Conservation (phyloP, 2,329 filamentous ascomycete genomes). For the Penicillium sp. region DNA sequence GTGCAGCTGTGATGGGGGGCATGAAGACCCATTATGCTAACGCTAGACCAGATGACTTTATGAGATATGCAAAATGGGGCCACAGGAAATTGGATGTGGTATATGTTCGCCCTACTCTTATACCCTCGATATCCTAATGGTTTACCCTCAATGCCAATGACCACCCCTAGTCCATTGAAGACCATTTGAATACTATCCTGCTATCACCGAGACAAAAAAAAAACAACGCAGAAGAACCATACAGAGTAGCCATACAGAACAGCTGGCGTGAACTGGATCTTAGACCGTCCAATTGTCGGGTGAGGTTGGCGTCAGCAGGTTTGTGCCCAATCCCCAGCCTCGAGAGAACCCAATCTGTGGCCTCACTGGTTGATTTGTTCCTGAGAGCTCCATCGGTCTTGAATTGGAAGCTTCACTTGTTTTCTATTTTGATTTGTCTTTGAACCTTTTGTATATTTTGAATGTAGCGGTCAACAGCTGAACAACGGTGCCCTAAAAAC, state of each 20-base stretch:
- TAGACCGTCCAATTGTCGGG: slow-evolving; percentile 3
- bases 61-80: neutral
- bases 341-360: slow-evolving; percentile 24
- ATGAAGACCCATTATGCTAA: slow-evolving; percentile 12
- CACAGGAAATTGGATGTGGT: neutral
- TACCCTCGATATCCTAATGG: neutral
- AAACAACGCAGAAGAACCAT: neutral
- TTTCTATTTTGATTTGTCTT: slow-evolving; percentile 11
- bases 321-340: slow-evolving; percentile 28
- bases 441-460: neutral
- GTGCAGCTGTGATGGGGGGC: slow-evolving; percentile 34
- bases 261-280: neutral
- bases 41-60: slow-evolving; percentile 14
- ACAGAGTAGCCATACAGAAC: slow-evolving; percentile 1
- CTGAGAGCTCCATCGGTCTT: slow-evolving; percentile 1
- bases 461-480: slow-evolving; percentile 13
- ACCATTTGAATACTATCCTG: neutral
- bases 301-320: slow-evolving; percentile 9
- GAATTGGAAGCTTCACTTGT: slow-evolving; percentile 20
- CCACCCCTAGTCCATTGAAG: neutral
- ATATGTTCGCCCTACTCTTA: neutral
- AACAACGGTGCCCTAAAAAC: neutral
- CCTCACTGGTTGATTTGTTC: slow-evolving; percentile 14
- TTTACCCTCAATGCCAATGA: neutral
- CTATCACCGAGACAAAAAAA: neutral